Conservation (phyloP, 2,329 filamentous ascomycete genomes). For the Dactylellina cionopaga region DNA sequence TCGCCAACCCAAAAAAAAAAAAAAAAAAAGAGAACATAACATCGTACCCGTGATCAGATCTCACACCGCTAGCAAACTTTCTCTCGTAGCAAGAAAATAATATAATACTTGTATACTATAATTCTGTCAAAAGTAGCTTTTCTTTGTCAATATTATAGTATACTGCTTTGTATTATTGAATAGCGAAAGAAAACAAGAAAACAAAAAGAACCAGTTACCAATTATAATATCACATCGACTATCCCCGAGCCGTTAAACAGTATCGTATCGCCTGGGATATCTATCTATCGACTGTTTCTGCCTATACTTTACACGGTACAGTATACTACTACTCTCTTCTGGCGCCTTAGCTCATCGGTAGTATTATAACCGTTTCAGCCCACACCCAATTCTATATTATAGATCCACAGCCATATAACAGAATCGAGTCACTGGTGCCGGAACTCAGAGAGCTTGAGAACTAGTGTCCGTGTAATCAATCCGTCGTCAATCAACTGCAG, state of each 20-base stretch:
- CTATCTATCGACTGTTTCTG: no score
- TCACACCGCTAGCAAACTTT: background rate
- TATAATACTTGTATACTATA: conserved; percentile 48
- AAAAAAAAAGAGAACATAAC: no score
- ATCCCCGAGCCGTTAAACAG: conserved; percentile 12
- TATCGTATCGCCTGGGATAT: no score
- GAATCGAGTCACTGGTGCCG: conserved; percentile 23
- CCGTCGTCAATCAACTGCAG: conserved; percentile 2
- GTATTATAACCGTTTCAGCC: conserved; percentile 51
- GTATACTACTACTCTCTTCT: conserved; percentile 10
- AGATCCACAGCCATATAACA: conserved; percentile 40
- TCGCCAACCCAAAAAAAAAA: conserved; percentile 22
- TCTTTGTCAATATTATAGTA: conserved; percentile 46
- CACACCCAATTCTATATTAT: conserved; percentile 13
- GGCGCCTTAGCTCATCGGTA: conserved; percentile 47
- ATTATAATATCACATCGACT: conserved; percentile 17
- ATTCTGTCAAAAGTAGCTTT: conserved; percentile 34
- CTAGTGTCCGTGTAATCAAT: conserved; percentile 28
- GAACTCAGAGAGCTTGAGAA: conserved; percentile 18
- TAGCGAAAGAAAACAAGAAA: background rate
- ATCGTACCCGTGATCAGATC: no score
- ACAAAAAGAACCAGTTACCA: conserved; percentile 11
- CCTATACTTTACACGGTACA: no score
- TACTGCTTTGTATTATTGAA: conserved; percentile 48
- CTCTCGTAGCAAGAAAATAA: conserved; percentile 17